Evolutionary conservation across 2,329 filamentous ascomycete genomes (phyloP).

Genomic region (Beauveria medogensis): DNA sequence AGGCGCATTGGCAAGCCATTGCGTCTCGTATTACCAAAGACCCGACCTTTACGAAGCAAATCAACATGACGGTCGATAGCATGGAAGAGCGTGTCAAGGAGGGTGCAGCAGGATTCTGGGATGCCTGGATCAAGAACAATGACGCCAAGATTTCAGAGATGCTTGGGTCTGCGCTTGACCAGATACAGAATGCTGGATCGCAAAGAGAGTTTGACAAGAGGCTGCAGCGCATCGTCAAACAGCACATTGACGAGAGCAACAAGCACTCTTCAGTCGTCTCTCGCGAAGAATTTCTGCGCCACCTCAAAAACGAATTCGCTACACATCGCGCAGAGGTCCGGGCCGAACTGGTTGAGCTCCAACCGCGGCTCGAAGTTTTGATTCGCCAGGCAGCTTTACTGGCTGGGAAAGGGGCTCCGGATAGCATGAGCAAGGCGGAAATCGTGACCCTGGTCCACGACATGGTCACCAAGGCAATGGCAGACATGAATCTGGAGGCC

Average conservation of each 20-base stretch:
- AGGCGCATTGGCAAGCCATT: conserved; percentile 40
- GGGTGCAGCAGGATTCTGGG: conserved; percentile 36
- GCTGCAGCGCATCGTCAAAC: conserved; percentile 29
- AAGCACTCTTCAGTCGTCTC: conserved; percentile 33
- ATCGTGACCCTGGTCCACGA: conserved; percentile 32
- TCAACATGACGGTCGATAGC: conserved; percentile 20
- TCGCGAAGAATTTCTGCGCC: conserved; percentile 40
- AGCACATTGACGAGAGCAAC: conserved; percentile 26
- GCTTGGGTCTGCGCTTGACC: conserved; percentile 24
- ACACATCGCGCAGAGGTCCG: conserved; percentile 31
- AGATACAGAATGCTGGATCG: conserved; percentile 26
- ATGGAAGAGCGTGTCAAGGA: conserved; percentile 16
- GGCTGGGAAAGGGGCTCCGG: conserved; percentile 18
- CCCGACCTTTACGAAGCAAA: conserved; percentile 19
- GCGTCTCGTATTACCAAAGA: conserved; percentile 32
- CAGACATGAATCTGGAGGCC: conserved; percentile 38
- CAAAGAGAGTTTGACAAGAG: conserved; percentile 26
- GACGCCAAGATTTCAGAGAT: conserved; percentile 27
- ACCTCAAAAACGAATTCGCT: conserved; percentile 32
- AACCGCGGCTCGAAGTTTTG: conserved; percentile 26
- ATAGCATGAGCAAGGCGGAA: conserved; percentile 32
- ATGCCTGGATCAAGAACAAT: conserved; percentile 45
- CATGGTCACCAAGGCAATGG: conserved; percentile 35
- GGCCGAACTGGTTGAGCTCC: conserved; percentile 31
- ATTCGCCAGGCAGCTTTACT: conserved; percentile 24